Evolutionary conservation across 805 yeast genomes (phyloP).

Genomic region (Zygoascus biomembranicola): DNA sequence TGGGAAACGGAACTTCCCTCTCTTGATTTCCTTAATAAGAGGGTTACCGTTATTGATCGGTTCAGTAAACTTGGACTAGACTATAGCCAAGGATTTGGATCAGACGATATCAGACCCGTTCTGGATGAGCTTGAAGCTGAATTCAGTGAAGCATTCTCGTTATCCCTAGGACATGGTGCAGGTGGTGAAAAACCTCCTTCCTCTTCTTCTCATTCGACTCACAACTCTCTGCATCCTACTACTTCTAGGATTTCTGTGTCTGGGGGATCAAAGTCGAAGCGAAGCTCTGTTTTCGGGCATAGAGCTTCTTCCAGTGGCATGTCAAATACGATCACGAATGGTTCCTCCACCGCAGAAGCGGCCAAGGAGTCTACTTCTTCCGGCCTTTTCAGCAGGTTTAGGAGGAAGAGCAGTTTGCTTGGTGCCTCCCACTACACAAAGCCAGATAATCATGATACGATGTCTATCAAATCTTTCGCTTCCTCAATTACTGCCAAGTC

Average conservation of each 20-base stretch:
- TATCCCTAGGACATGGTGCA: background rate
- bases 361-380: background rate
- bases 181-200: background rate
- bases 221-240: background rate
- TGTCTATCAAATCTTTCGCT: background rate
- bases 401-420: background rate
- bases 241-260: background rate
- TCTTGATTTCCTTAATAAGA: background rate
- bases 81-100: slow-evolving; percentile 1
- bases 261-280: background rate
- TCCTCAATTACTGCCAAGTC: background rate
- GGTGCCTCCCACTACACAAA: background rate
- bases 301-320: background rate
- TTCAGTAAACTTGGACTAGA: slow-evolving; percentile 8
- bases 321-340: background rate
- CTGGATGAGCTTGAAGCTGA: slow-evolving; percentile 5
- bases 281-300: background rate
- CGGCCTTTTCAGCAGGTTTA: background rate
- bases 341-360: background rate
- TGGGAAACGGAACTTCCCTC: slow-evolving; percentile 4
- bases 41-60: background rate
- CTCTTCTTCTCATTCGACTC: background rate
- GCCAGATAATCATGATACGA: background rate
- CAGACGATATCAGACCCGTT: background rate
- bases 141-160: slow-evolving; percentile 7